Conservation (phyloP, 1,284 basidiomycete species). For the Sporisorium exsertum region DNA sequence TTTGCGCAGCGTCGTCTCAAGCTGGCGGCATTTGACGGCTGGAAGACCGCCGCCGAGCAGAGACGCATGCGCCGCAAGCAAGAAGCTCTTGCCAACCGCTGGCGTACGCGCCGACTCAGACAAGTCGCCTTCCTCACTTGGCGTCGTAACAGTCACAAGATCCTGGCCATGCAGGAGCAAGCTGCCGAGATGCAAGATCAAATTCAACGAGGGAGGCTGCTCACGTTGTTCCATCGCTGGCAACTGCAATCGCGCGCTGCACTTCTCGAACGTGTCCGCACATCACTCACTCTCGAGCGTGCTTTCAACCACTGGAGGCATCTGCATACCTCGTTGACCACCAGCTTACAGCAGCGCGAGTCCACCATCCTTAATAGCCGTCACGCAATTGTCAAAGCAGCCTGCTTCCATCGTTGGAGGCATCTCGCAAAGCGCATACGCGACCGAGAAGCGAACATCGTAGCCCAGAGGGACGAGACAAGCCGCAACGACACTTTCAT, state of each 20-base stretch:
- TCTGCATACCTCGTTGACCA: conserved; percentile 14
- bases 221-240: conserved; percentile 14
- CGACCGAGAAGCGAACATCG: conserved; percentile 4
- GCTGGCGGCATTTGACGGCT: conserved; percentile 29
- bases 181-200: conserved; percentile 5
- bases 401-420: conserved; percentile 21
- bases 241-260: conserved; percentile 25
- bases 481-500: conserved; percentile 18
- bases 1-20: conserved; percentile 42
- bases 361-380: conserved; percentile 14
- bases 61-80: conserved; percentile 13
- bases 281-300: conserved; percentile 7
- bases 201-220: conserved; percentile 1
- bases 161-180: conserved; percentile 9
- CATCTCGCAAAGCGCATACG: conserved; percentile 7
- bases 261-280: conserved; percentile 22
- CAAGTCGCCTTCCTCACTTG: conserved; percentile 18
- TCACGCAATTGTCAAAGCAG: not conserved
- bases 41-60: conserved; percentile 26
- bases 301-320: conserved; percentile 34
- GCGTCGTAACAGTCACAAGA: not conserved
- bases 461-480: conserved; percentile 11
- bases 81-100: conserved; percentile 46
- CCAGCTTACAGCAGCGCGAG: conserved; percentile 40
- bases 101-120: conserved; percentile 39